phyloP scores from a whole-genome alignment of 768 basidiomycete genomes.

The Crepidotus variabilis region DNA sequence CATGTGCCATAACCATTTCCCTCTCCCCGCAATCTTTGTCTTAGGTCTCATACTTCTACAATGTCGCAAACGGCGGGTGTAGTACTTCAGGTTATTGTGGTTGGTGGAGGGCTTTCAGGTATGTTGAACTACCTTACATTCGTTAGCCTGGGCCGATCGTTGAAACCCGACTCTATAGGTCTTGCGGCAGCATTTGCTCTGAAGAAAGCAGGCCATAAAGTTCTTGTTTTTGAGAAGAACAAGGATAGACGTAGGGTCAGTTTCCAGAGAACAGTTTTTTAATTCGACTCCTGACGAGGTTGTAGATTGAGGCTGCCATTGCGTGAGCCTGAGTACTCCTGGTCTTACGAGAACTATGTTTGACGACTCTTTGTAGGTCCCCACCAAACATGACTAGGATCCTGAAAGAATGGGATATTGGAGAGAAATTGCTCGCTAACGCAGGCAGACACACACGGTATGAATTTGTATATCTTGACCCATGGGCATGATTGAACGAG shows the following conservation, averaged over 20 bases:
- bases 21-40: no score
- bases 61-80: neutral
- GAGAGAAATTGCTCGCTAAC: slow-evolving; percentile 9
- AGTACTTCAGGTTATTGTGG: slow-evolving; percentile 22
- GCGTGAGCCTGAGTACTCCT: neutral
- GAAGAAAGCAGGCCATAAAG: slow-evolving; percentile 50
- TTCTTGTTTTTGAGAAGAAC: slow-evolving; percentile 47
- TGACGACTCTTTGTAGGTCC: slow-evolving; percentile 18
- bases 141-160: slow-evolving; percentile 21
- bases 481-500: slow-evolving; percentile 2
- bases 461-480: neutral
- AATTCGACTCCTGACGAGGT: neutral
- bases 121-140: slow-evolving; percentile 4
- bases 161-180: slow-evolving; percentile 52
- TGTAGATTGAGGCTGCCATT: slow-evolving; percentile 9
- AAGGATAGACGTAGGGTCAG: slow-evolving; percentile 8
- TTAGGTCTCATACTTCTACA: neutral
- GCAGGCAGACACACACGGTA: slow-evolving; percentile 15
- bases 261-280: neutral
- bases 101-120: slow-evolving; percentile 41
- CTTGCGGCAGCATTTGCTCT: slow-evolving; percentile 50
- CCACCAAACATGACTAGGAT: slow-evolving; percentile 58
- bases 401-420: slow-evolving; percentile 50
- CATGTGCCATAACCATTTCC: no score
- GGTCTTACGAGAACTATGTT: neutral